phyloP scores from a whole-genome alignment of 2,329 filamentous ascomycete genomes.

The Stagonosporopsis rhizophila region DNA sequence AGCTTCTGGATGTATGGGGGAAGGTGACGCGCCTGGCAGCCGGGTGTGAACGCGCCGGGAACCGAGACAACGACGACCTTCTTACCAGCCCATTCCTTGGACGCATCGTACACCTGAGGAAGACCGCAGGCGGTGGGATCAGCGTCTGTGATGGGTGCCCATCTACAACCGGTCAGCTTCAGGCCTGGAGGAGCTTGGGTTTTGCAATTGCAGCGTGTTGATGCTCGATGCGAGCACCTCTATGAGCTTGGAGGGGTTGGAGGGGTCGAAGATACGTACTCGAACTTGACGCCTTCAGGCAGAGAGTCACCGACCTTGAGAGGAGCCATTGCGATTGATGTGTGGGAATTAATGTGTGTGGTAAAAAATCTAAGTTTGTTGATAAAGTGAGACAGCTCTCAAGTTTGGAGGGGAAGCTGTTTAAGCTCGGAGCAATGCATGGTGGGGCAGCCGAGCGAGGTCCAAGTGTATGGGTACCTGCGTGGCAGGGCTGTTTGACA shows the following conservation, averaged over 20 bases:
- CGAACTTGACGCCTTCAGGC: constrained; percentile 80
- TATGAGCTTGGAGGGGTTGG: constrained; percentile 4
- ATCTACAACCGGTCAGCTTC: constrained; percentile 55
- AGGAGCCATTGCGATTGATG: constrained; percentile 61
- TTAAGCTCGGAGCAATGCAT: constrained; percentile 13
- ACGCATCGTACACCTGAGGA: constrained; percentile 79
- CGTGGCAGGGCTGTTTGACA: constrained; percentile 17
- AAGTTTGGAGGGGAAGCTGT: constrained; percentile 21
- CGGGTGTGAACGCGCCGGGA: constrained; percentile 68
- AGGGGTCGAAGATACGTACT: constrained; percentile 55
- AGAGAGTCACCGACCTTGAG: constrained; percentile 84
- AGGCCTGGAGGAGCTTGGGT: not conserved
- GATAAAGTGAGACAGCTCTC: constrained; percentile 1
- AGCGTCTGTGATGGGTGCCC: constrained; percentile 78
- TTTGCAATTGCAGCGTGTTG: not conserved
- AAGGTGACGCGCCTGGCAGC: constrained; percentile 82
- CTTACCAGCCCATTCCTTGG: constrained; percentile 75
- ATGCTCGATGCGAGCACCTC: constrained; percentile 10
- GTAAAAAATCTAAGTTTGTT: not conserved
- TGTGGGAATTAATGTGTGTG: constrained; percentile 1
- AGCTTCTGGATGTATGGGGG: constrained; percentile 79
- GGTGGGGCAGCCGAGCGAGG: constrained; percentile 15
- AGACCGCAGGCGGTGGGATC: constrained; percentile 78
- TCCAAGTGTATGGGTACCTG: constrained; percentile 15
- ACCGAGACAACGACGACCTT: constrained; percentile 75